Evolutionary conservation across 441 rosid genomes (phyloP), one percentile per base, ranked within the genome.

Genomic region (Populus tomentosa): DNA sequence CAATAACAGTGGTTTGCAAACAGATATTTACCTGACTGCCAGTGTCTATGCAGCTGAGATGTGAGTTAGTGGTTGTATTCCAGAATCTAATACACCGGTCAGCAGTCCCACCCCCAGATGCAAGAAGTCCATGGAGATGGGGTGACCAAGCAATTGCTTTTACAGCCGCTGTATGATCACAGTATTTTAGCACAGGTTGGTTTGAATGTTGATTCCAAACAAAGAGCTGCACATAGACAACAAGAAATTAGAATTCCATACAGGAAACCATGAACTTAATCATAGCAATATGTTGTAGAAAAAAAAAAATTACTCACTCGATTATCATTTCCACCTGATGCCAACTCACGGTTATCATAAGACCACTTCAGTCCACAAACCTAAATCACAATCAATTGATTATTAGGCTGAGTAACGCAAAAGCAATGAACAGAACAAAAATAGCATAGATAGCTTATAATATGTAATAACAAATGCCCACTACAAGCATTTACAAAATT

Each of bases 121-220:
- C 99, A 82, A 95, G 96, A 81, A 95, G 99, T 66, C 99, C 99
- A 69, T 93, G 97, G 78, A 93, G 91, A 89, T 93, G 99, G 5
- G 99, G 98, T 74, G 99, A 95, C 98, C 99, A 95, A 70, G 99
- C 97, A 80, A 95, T 95, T 70, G 99, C 99, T 85, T 95, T 95
- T 56, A 95, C 99, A 61, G 99, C 99, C 13, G 99, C 99, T 4
- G 94, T 91, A 86, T 95, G 99, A 81, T 91, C 99, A 73, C 94
- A 85, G 85, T 88, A 95, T 83, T 91, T 95, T 69, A 92, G 74
- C 53, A 93, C 89, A 9, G 99, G 99, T 70, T 95, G 94, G 80
- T 89, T 88, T 81, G 97, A 89, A 85, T 93, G 97, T 79, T 93
- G 98, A 82, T 93, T 95, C 99, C 99, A 95, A 79, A 95, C 94